Evolutionary conservation across 1,284 basidiomycete species (phyloP).

Genomic region (Malassezia pachydermatis): DNA sequence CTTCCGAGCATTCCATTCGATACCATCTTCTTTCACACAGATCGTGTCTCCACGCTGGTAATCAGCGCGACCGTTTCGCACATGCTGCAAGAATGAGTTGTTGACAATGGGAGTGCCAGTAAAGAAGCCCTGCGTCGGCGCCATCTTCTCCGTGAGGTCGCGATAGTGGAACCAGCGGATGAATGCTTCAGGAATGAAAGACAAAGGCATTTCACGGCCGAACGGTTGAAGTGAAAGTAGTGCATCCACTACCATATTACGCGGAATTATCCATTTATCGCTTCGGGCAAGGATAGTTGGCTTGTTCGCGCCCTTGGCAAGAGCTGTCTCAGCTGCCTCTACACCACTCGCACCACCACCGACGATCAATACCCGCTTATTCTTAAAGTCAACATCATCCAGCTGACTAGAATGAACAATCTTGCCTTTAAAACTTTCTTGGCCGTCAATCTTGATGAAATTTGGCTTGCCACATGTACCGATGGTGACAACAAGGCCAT

Average conservation of each 20-base stretch:
- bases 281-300: conserved; percentile 53
- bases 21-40: conserved; percentile 51
- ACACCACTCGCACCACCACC: conserved; percentile 59
- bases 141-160: conserved; percentile 51
- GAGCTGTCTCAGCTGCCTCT: conserved; percentile 55
- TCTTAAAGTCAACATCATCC: conserved; percentile 50
- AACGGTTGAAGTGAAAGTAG: conserved; percentile 56
- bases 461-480: conserved; percentile 57
- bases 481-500: conserved; percentile 55
- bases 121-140: conserved; percentile 38
- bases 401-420: conserved; percentile 58
- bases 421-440: conserved; percentile 51
- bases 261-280: conserved; percentile 34
- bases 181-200: conserved; percentile 53
- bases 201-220: conserved; percentile 49
- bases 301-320: conserved; percentile 51
- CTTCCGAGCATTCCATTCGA: conserved; percentile 49
- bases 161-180: conserved; percentile 55
- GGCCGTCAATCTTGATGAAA: conserved; percentile 53
- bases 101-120: conserved; percentile 53
- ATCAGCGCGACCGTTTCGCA: conserved; percentile 53
- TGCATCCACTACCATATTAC: conserved; percentile 55
- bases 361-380: conserved; percentile 52
- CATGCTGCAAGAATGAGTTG: conserved; percentile 54
- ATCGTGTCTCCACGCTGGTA: conserved; percentile 57